Evolutionary conservation across 305 asterid genomes (phyloP).

Genomic region (Fraxinus albicans): DNA sequence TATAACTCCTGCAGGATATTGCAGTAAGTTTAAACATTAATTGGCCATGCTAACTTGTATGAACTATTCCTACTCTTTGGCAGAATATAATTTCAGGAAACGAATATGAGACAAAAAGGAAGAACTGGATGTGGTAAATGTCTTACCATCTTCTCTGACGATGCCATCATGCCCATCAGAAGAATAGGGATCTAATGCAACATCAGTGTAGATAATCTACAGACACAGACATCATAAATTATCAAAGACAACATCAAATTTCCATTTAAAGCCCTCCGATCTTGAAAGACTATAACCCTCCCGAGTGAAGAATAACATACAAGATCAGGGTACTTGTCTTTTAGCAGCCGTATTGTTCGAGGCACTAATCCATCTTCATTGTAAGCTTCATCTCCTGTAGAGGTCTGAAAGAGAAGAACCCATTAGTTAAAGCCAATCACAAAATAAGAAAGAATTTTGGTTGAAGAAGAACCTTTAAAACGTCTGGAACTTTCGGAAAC

Average conservation of each 20-base stretch:
- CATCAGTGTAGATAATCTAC: constrained; percentile 90
- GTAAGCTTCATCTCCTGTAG: constrained; percentile 94
- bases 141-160: constrained; percentile 92
- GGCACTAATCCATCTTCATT: constrained; percentile 89
- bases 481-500: constrained; percentile 97
- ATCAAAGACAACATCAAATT: constrained; percentile 8
- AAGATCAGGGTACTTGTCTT: constrained; percentile 94
- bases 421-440: constrained; percentile 2
- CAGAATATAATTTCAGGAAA: not conserved
- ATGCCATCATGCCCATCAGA: constrained; percentile 99
- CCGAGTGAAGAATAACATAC: constrained; percentile 44
- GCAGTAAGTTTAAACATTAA: constrained; percentile 19
- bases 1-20: constrained; percentile 76
- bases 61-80: not conserved
- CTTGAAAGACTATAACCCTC: not conserved
- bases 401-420: constrained; percentile 42
- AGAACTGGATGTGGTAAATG: not conserved
- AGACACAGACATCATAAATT: constrained; percentile 15
- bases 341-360: constrained; percentile 81
- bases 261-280: not conserved
- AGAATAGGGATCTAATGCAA: constrained; percentile 94
- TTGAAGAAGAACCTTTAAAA: constrained; percentile 62
- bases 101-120: not conserved
- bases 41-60: not conserved
- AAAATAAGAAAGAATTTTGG: constrained; percentile 10